A percentile compares a stretch with the other conserved stretches of the same genome.
Conservation (phyloP, 1,284 basidiomycete genomes). For the Golubevia pallescens region DNA sequence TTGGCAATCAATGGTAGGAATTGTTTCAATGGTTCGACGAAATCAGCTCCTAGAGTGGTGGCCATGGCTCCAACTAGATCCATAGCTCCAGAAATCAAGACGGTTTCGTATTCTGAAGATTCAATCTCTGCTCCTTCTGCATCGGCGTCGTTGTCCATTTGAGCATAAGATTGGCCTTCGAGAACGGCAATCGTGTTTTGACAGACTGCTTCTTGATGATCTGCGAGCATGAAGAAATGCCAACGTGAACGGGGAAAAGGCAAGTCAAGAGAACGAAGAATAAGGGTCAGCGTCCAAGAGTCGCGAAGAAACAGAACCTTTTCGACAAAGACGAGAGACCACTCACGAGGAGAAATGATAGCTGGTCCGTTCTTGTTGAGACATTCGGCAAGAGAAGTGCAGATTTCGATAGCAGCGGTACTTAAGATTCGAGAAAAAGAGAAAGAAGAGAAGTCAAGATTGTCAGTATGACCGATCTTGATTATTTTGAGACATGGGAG, state of each 20-base stretch:
- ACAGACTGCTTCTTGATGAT: conserved; percentile 67
- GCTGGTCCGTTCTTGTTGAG: conserved; percentile 88
- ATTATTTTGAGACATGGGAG: too few species aligned
- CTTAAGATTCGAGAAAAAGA: conserved; percentile 67
- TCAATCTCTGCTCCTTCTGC: conserved; percentile 76
- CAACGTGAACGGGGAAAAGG: background rate
- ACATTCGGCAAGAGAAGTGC: conserved; percentile 85
- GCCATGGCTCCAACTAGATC: conserved; percentile 93
- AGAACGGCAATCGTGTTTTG: conserved; percentile 81
- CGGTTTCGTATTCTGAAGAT: conserved; percentile 94
- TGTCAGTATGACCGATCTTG: too few species aligned
- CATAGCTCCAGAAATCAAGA: conserved; percentile 89
- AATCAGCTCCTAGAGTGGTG: conserved; percentile 81
- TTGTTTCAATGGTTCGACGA: conserved; percentile 79
- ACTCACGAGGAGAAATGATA: conserved; percentile 66
- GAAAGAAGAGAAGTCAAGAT: too few species aligned
- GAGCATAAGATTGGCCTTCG: conserved; percentile 90
- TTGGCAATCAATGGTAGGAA: conserved; percentile 90
- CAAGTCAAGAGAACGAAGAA: background rate
- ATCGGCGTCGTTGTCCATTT: conserved; percentile 94
- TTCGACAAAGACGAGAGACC: conserved; percentile 11
- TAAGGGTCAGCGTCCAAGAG: background rate
- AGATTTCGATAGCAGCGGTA: conserved; percentile 83
- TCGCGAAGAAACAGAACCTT: too few species aligned
- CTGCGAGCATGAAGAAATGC: background rate